Base-by-base conservation (phyloP, 2,329 filamentous ascomycete species). In the Lasiodiplodia gonubiensis region DNA sequence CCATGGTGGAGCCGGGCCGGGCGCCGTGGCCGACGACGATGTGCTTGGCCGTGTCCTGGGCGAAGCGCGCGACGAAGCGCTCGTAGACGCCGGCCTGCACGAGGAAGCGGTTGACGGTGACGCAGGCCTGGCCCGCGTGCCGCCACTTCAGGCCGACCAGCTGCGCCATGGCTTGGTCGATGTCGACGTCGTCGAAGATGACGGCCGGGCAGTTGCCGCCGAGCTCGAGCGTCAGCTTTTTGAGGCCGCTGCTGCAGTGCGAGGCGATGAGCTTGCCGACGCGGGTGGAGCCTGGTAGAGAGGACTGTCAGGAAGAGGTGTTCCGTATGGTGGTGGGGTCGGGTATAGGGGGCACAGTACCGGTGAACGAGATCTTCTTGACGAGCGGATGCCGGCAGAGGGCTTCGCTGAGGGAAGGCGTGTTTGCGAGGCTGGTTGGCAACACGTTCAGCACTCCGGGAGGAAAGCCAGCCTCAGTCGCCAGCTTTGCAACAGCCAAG, bases 191-290 rank as follows among this genome's bases (percentile, higher is more conserved):
- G 69, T 89, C 86, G 69, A 90, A 90, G 33, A 90, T 83, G 23
- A 90, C 74, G 72, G 89, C 88, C 0, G 88, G 88, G 68, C 88
- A 89, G 74, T 90, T 90, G 21, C 88, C 88, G 64, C 88, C 88
- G 12, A 90, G 80, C 72, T 90, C 88, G 8, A 90, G 80, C 0
- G 88, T 90, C 23, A 88, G 81, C 71, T 90, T 90, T 80, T 89
- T 90, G 67, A 90, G 74, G 0, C 85, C 86, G 53, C 87, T 83
- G 0, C 86, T 79, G 71, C 88, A 90, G 66, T 87, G 82, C 57
- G 82, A 84, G 0, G 88, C 87, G 12, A 90, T 82, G 14, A 90
- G 78, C 75, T 89, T 89, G 49, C 88, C 88, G 4, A 90, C 83
- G 59, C 86, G 79, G 0, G 88, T 89, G 60, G 80, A 82, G 30